Conservation (phyloP, 2,329 filamentous ascomycete species). For the Westerdykella aurantiaca region DNA sequence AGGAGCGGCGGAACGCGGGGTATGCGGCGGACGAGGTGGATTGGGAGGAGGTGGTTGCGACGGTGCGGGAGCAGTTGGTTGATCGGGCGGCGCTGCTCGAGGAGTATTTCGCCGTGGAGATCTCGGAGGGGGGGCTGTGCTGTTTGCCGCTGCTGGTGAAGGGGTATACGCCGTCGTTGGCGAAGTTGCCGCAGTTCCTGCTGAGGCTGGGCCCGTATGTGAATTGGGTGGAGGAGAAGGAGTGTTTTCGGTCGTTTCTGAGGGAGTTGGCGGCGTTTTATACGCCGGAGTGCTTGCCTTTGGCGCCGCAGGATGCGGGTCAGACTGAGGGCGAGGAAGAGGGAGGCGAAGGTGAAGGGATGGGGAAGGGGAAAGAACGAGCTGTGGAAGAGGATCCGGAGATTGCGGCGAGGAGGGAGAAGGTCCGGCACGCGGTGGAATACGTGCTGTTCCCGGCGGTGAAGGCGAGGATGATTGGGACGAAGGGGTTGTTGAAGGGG, state of each 20-base stretch:
- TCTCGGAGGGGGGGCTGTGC: slow-evolving; percentile 71
- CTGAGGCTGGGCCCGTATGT: slow-evolving; percentile 83
- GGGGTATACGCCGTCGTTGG: slow-evolving; percentile 78
- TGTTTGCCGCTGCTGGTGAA: slow-evolving; percentile 81
- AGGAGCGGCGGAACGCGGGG: slow-evolving; percentile 54
- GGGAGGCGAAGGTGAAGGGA: slow-evolving; percentile 8
- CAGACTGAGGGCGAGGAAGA: slow-evolving; percentile 35
- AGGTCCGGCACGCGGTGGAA: slow-evolving; percentile 73
- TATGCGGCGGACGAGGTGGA: slow-evolving; percentile 53
- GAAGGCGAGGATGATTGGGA: slow-evolving; percentile 75
- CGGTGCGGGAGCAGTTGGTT: slow-evolving; percentile 63
- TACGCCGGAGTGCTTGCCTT: slow-evolving; percentile 75
- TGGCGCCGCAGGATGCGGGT: slow-evolving; percentile 23
- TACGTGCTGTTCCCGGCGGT: slow-evolving; percentile 87
- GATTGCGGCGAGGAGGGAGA: slow-evolving; percentile 51
- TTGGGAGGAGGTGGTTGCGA: slow-evolving; percentile 58
- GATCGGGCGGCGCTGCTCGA: slow-evolving; percentile 76
- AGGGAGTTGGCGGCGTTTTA: slow-evolving; percentile 85
- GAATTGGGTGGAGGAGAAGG: slow-evolving; percentile 77
- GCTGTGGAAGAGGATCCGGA: slow-evolving; percentile 34
- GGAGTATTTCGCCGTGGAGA: slow-evolving; percentile 87
- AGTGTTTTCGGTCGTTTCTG: slow-evolving; percentile 81
- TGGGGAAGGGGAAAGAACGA: slow-evolving; percentile 16
- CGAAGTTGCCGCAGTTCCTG: slow-evolving; percentile 83
- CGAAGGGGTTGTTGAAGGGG: slow-evolving; percentile 66